These are phyloP conservation scores for Paxillus involutus DNA, from an alignment of 768 basidiomycete genomes.

Conservation along the genomic window DNA sequence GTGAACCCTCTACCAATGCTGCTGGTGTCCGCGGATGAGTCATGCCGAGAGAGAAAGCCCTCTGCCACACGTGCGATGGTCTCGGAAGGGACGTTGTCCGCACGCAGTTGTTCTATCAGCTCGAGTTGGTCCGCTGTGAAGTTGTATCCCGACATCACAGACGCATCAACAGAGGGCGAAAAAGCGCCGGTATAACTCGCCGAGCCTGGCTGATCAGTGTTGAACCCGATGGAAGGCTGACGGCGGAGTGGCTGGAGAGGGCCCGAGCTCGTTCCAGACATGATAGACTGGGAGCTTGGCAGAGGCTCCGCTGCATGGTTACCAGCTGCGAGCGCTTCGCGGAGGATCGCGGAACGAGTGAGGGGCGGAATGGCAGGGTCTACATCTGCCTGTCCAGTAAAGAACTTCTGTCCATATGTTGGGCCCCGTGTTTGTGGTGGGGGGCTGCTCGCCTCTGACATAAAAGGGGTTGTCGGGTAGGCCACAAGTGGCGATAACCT, in stretches of 20 bases:
- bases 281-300: neutral
- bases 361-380: neutral
- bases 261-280: neutral
- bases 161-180: neutral
- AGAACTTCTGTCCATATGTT: too few species aligned
- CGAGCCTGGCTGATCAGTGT: neutral
- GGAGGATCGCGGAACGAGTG: constrained; percentile 13
- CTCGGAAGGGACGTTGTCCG: constrained; percentile 10
- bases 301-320: neutral
- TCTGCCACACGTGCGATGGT: constrained; percentile 16
- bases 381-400: neutral
- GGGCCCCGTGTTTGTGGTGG: neutral
- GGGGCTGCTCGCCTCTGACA: neutral
- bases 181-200: neutral
- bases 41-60: neutral
- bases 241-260: constrained; percentile 6
- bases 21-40: neutral
- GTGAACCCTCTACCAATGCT: neutral
- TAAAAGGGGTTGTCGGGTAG: constrained; percentile 5
- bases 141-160: neutral
- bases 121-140: constrained; percentile 16
- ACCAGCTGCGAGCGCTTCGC: constrained; percentile 5
- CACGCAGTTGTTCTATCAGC: constrained; percentile 9
- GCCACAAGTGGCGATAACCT: neutral
- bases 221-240: neutral